phyloP scores from a whole-genome alignment of 495 filamentous ascomycete species.

The Penicillium longicatenatum region DNA sequence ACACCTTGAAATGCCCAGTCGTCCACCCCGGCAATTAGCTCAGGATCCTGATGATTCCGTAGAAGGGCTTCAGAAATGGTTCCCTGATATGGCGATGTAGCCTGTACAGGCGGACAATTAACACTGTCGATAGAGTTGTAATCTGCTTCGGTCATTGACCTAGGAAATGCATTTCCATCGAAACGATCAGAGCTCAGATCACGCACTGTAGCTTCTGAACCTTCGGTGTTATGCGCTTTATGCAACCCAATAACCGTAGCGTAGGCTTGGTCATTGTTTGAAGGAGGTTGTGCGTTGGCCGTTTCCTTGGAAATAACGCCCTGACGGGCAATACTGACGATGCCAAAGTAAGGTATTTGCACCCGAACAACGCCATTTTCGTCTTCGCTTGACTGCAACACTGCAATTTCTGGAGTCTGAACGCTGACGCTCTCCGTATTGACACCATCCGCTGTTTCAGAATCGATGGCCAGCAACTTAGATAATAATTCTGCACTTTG shows the following conservation, averaged over 20 bases:
- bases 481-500: constrained; percentile 20
- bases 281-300: not conserved
- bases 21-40: constrained; percentile 14
- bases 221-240: constrained; percentile 2
- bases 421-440: constrained; percentile 18
- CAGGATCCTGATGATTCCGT: constrained; percentile 14
- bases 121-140: not conserved
- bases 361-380: constrained; percentile 21
- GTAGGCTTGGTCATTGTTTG: not conserved
- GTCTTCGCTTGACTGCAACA: constrained; percentile 12
- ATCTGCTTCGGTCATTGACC: constrained; percentile 1
- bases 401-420: constrained; percentile 10
- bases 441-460: constrained; percentile 1
- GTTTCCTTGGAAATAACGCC: constrained; percentile 4
- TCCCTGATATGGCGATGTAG: not conserved
- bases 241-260: not conserved
- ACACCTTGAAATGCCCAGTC: constrained; percentile 34
- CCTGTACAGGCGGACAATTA: not conserved
- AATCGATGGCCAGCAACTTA: constrained; percentile 6
- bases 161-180: not conserved
- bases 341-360: constrained; percentile 40
- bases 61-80: not conserved
- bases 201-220: constrained; percentile 6
- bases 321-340: constrained; percentile 26
- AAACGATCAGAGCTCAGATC: constrained; percentile 1